Conservation (phyloP, 768 basidiomycete genomes). For the Termitomyces sp. region DNA sequence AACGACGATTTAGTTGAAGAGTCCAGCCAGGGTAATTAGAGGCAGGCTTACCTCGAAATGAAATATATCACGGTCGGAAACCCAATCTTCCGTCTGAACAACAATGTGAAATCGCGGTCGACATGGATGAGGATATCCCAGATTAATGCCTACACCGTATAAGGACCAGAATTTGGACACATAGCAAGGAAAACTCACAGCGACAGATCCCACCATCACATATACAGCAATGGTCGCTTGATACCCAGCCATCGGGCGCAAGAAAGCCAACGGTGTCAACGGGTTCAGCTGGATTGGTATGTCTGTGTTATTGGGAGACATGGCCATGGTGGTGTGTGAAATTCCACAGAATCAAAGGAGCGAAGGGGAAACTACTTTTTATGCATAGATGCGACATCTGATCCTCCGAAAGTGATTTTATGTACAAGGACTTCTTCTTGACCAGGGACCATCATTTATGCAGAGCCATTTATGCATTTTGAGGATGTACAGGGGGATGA, state of each 20-base stretch:
- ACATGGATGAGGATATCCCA: conserved; percentile 23
- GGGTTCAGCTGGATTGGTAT: conserved; percentile 20
- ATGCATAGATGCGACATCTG: too few relatives aligned
- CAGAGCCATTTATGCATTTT: too few relatives aligned
- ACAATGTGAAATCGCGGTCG: conserved; percentile 19
- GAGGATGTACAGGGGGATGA: too few relatives aligned
- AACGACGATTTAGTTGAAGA: too few relatives aligned
- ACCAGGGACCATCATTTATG: too few relatives aligned
- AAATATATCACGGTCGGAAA: conserved; percentile 21
- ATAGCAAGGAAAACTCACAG: conserved; percentile 8
- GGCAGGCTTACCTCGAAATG: conserved; percentile 24
- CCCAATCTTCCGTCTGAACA: conserved; percentile 12
- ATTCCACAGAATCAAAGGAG: neutral
- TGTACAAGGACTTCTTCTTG: too few relatives aligned
- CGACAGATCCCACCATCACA: conserved; percentile 17
- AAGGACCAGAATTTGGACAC: too few relatives aligned
- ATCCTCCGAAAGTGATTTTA: too few relatives aligned
- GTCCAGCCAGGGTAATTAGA: too few relatives aligned
- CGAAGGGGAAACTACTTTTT: too few relatives aligned
- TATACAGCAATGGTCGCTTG: conserved; percentile 22
- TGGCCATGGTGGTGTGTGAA: neutral
- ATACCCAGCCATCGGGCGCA: conserved; percentile 19
- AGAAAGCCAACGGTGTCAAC: conserved; percentile 24
- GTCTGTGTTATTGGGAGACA: conserved; percentile 1
- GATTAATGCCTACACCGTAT: too few relatives aligned